Base-by-base conservation (phyloP, 208 protist genomes). In the Polymyxa betae region DNA sequence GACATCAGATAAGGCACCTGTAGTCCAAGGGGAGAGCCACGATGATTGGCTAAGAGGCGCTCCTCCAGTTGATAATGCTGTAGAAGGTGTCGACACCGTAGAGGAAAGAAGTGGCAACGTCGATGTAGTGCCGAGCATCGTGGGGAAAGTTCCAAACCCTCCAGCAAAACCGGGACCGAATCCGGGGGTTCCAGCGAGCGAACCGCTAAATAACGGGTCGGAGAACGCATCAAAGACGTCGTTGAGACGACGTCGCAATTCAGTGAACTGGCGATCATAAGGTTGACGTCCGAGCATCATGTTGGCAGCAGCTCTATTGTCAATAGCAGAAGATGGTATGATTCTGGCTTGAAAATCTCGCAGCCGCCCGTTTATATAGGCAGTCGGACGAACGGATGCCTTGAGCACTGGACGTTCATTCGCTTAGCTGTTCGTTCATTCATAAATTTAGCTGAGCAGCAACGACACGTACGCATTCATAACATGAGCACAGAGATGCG, bases 1-100 rank as follows among this genome's bases (percentile, higher is more conserved):
- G 24, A 82, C 10, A 16, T 82, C 35, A n/a, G n/a, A n/a, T n/a
- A 5, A 38, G 35, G 72, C 35, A 5, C 16, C 35, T 20, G 72
- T n/a, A 12, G 72, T 45, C 72, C 72, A 82, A 20, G 72, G 72
- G 35, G 72, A 82, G 16, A 82, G 72, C 72, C 72, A 82, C 5
- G 5, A 40, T n/a, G 72, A 82, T 45, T 12, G 16, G 10, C 35
- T n/a, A 66, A 29, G 16, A 32, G 54, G 16, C 54, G 29, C 16
- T 66, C 20, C 54, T 66, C 54, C 54, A 16, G 54, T 66, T 66
- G 54, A 32, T 16, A 29, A 29, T 35, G n/a, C 72, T 38, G 72
- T 43, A 5, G 40, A 43, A 29, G 49, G 49, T 5, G 49, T 60
- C 72, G 72, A 82, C 72, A 43, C 5, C n/a, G 40, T n/a, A 5